phyloP scores from a whole-genome alignment of 257 asterid species.

The Knoxia roxburghii region DNA sequence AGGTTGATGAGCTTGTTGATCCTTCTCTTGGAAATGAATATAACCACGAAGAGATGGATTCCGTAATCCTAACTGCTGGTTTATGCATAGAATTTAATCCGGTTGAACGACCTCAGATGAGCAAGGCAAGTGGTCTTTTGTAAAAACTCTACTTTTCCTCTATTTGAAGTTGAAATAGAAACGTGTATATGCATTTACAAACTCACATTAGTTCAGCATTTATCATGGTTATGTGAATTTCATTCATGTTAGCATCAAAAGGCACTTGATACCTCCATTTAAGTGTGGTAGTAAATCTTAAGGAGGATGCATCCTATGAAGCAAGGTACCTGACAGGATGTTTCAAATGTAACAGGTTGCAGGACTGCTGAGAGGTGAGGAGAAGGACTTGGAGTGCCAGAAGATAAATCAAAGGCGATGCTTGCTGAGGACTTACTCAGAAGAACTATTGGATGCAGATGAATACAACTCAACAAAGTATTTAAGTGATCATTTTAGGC shows the following conservation, averaged over 20 bases:
- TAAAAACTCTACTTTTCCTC: not conserved
- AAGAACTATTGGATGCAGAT: conserved; percentile 34
- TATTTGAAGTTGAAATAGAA: not conserved
- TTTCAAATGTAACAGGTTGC: conserved; percentile 27
- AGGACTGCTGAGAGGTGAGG: conserved; percentile 24
- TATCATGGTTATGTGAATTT: not conserved
- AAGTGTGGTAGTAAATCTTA: not conserved
- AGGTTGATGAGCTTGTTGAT: conserved; percentile 36
- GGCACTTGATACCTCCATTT: not conserved
- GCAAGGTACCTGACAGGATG: not conserved
- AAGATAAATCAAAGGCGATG: conserved; percentile 8
- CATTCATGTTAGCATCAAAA: not conserved
- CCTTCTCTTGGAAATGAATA: conserved; percentile 40
- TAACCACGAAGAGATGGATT: conserved; percentile 34
- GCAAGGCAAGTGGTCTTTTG: conserved; percentile 38
- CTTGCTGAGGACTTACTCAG: conserved; percentile 41
- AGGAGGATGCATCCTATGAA: not conserved
- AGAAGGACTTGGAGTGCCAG: not conserved
- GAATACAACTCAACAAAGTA: conserved; percentile 50
- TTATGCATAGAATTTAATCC: conserved; percentile 46
- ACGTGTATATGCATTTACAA: not conserved
- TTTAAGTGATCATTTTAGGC: conserved; percentile 24
- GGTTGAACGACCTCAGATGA: conserved; percentile 55
- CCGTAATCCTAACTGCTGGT: conserved; percentile 45
- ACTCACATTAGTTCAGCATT: not conserved